Percentiles rank a stretch among this genome's conserved stretches.
phyloP scores from a whole-genome alignment of 768 basidiomycete genomes.

The Phylloporus scabripes region DNA sequence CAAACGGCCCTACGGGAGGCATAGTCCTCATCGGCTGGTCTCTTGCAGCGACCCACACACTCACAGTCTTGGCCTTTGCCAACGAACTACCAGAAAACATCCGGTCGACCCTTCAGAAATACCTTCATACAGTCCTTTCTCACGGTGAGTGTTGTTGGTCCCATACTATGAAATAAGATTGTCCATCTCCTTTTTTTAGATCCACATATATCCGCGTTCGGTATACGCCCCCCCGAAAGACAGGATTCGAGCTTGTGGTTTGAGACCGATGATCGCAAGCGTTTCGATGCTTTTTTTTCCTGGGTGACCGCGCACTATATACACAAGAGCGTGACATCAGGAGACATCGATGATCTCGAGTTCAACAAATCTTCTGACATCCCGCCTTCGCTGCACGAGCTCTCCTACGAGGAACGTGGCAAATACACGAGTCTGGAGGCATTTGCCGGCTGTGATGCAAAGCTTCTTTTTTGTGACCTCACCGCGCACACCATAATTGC shows the following conservation, averaged over 20 bases:
- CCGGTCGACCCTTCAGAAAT: conserved; percentile 7
- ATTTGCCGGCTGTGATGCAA: too few relatives aligned
- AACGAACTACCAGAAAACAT: conserved; percentile 9
- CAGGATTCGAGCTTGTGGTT: too few relatives aligned
- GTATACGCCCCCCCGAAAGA: too few relatives aligned
- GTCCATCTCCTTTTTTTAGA: too few relatives aligned
- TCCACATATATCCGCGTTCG: background rate
- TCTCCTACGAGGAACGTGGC: background rate
- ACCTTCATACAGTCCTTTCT: conserved; percentile 14
- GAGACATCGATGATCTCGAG: conserved; percentile 8
- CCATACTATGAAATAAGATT: too few relatives aligned
- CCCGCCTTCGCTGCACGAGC: conserved; percentile 1
- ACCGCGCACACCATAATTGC: background rate
- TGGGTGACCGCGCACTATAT: conserved; percentile 5
- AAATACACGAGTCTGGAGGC: too few relatives aligned
- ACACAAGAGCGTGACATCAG: conserved; percentile 2
- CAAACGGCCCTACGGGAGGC: background rate
- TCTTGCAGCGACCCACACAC: too few relatives aligned
- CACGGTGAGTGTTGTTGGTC: too few relatives aligned
- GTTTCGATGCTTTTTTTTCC: conserved; percentile 5
- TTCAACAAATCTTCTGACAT: conserved; percentile 2
- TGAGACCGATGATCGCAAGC: conserved; percentile 6
- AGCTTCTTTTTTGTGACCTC: too few relatives aligned
- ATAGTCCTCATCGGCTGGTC: conserved; percentile 20
- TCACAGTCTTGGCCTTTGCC: conserved; percentile 14